Percentiles rank a stretch among this genome's conserved stretches.
These are phyloP conservation scores for Botrytis elliptica DNA, from an alignment of 2,329 filamentous ascomycete genomes.

Conservation along the genomic window DNA sequence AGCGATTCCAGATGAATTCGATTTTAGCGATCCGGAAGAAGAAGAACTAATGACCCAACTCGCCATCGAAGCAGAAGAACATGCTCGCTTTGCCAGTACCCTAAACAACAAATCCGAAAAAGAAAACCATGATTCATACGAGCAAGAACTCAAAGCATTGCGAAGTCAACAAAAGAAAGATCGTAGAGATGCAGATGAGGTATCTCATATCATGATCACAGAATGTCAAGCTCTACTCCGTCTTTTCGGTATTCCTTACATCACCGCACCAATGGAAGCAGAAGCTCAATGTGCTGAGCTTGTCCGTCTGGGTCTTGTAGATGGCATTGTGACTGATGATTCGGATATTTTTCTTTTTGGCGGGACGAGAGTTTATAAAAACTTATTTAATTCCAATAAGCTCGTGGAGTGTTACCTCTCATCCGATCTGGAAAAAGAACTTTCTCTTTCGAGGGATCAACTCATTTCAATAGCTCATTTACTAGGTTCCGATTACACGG, in stretches of 20 bases:
- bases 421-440: constrained; percentile 81
- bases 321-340: constrained; percentile 97
- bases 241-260: constrained; percentile 91
- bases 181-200: constrained; percentile 91
- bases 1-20: constrained; percentile 50
- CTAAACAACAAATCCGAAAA: constrained; percentile 72
- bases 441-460: constrained; percentile 80
- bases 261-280: constrained; percentile 98
- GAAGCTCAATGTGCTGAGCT: constrained; percentile 96
- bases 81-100: constrained; percentile 85
- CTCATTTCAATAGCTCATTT: constrained; percentile 89
- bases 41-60: constrained; percentile 85
- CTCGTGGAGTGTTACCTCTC: constrained; percentile 94
- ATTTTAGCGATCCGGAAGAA: constrained; percentile 85
- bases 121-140: constrained; percentile 76
- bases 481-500: constrained; percentile 90
- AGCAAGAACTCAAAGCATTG: constrained; percentile 80
- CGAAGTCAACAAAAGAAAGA: constrained; percentile 97
- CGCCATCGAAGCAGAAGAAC: constrained; percentile 87
- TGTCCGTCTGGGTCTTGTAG: constrained; percentile 80
- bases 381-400: constrained; percentile 99
- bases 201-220: constrained; percentile 91
- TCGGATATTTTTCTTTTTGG: constrained; percentile 96
- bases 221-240: constrained; percentile 90
- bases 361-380: constrained; percentile 95